A percentile compares a stretch with the other conserved stretches of the same genome.
phyloP scores from a whole-genome alignment of 75 land plant species.

The Pseudotsuga menziesii region DNA sequence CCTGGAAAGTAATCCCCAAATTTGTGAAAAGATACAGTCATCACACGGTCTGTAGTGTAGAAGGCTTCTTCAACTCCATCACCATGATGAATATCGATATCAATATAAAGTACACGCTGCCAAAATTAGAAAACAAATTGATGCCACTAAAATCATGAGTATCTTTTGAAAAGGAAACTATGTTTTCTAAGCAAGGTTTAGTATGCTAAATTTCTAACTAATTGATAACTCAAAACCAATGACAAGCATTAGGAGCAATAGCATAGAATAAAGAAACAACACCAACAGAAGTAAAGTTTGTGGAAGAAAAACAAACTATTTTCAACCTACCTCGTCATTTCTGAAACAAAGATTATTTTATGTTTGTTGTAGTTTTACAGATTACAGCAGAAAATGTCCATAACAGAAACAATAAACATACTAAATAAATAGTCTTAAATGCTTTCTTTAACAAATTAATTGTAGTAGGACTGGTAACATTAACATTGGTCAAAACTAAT shows the following conservation, averaged over 20 bases:
- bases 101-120: constrained; percentile 34
- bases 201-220: too few relatives aligned
- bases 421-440: too few relatives aligned
- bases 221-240: neutral
- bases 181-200: too few relatives aligned
- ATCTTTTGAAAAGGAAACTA: too few relatives aligned
- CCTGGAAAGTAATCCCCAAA: constrained; percentile 51
- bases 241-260: neutral
- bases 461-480: too few relatives aligned
- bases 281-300: too few relatives aligned
- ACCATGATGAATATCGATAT: constrained; percentile 43
- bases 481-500: too few relatives aligned
- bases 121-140: constrained; percentile 5
- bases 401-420: too few relatives aligned
- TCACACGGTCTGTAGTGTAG: constrained; percentile 38
- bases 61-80: constrained; percentile 52
- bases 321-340: neutral
- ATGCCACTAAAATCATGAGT: neutral
- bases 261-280: neutral
- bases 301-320: neutral
- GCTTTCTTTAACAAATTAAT: too few relatives aligned
- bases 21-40: constrained; percentile 47
- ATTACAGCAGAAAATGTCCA: too few relatives aligned
- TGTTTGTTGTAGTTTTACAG: too few relatives aligned
- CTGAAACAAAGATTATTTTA: too few relatives aligned